Base-by-base conservation (phyloP, 805 yeast species). In the Spathaspora passalidarum region DNA sequence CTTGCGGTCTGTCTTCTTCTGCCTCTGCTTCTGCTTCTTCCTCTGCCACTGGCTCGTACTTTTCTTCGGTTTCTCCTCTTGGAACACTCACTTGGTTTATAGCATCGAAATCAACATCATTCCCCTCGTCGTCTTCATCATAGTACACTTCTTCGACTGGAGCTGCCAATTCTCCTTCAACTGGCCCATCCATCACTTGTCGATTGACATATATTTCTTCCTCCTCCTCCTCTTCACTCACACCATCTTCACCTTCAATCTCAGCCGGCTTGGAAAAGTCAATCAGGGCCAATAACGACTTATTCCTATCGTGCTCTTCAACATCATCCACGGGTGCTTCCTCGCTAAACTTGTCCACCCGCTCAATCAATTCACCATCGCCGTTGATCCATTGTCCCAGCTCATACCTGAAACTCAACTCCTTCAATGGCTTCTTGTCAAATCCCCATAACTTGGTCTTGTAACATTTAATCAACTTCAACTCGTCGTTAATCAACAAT, bases 371-470 rank as follows among this genome's bases (percentile, higher is more conserved):
- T 59, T 88, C 95, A 41, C 84, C 87, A 49, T 79, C 81, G 5
- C 90, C 90, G 61, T 86, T 88, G 53, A 76, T 77, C 97, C 97
- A 89, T 39, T 75, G 77, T 0, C 86, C 87, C 49, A 83, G 78
- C 8, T 64, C 69, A 60, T 79, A 91, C 44, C 72, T 69, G 63
- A 73, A 78, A 0, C 84, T 86, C 53, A 90, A 70, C 54, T 85
- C 94, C 26, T 76, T 73, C 2, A 75, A 69, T 55, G 78, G 84
- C 51, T 79, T 76, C 66, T 86, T 87, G 53, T 86, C 90, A 49
- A 80, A 76, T 2, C 98, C 98, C 99, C 99, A 92, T 35, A 94
- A 74, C 60, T 90, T 90, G 25, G 84, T 80, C 66, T 90, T 89
- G 55, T 76, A 77, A 53, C 84, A 71, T 54, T 79, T 79, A 46